Evolutionary conservation across 441 rosid species (phyloP).

Genomic region (Brassica balearica): DNA sequence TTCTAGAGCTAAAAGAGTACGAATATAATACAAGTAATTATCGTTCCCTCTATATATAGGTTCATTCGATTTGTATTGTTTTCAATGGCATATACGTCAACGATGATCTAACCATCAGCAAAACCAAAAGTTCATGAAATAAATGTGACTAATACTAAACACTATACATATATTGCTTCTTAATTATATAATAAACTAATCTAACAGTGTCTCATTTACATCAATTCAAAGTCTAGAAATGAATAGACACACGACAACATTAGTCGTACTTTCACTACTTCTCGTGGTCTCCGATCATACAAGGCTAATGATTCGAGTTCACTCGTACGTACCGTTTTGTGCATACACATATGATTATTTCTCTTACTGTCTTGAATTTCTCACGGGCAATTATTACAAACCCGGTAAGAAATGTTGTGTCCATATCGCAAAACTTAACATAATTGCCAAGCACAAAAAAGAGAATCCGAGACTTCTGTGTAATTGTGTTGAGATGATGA

Average conservation of each 20-base stretch:
- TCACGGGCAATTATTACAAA: conserved; percentile 40
- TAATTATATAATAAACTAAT: not conserved
- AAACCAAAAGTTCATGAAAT: conserved; percentile 22
- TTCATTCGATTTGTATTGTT: conserved; percentile 40
- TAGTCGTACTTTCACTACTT: conserved; percentile 28
- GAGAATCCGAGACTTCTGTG: conserved; percentile 51
- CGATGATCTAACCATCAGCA: conserved; percentile 28
- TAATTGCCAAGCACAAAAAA: conserved; percentile 45
- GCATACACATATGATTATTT: conserved; percentile 41
- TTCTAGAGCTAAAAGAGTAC: not conserved
- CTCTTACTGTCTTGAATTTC: conserved; percentile 49
- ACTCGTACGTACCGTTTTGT: conserved; percentile 44
- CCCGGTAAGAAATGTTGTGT: conserved; percentile 48
- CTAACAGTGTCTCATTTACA: not conserved
- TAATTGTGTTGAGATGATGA: conserved; percentile 55
- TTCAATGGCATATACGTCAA: conserved; percentile 28
- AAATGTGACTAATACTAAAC: conserved; percentile 14
- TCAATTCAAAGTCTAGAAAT: conserved; percentile 26
- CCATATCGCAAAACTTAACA: conserved; percentile 50
- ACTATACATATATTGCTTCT: conserved; percentile 1
- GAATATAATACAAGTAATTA: not conserved
- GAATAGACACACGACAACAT: conserved; percentile 30
- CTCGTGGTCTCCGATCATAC: conserved; percentile 33
- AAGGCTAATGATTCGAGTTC: conserved; percentile 22
- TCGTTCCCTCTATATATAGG: not conserved